phyloP scores from a whole-genome alignment of 169 alveolate genomes.

The Eimeria praecox region DNA sequence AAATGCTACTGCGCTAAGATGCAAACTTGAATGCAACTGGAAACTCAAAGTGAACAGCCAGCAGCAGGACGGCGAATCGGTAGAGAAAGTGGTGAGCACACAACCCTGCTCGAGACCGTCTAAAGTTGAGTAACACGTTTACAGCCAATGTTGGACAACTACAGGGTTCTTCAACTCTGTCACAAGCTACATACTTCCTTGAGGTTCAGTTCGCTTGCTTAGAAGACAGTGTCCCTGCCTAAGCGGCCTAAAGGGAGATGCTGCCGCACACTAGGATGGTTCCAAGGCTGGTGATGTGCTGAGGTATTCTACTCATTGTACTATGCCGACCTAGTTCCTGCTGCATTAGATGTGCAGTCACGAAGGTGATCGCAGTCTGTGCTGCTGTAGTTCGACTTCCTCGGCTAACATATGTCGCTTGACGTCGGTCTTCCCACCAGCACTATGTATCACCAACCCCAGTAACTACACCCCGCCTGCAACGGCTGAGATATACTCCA shows the following conservation, averaged over 20 bases:
- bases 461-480: neutral
- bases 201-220: neutral
- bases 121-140: neutral
- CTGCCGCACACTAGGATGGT: neutral
- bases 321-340: neutral
- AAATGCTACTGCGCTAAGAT: neutral
- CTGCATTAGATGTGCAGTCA: neutral
- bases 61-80: neutral
- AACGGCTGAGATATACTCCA: neutral
- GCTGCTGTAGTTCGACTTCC: neutral
- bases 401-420: neutral
- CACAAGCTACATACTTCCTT: neutral
- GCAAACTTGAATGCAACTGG: neutral
- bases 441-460: neutral
- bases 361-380: neutral
- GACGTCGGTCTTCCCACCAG: neutral
- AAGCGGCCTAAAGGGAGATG: neutral
- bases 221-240: neutral
- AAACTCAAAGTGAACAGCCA: neutral
- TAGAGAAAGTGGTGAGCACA: neutral
- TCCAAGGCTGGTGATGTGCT: neutral
- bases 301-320: neutral
- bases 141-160: neutral
- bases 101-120: neutral
- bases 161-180: neutral